Evolutionary conservation across 352 stramenopile genomes (phyloP), one percentile per base, ranked within the genome.

Genomic region (Phytophthora lateralis): DNA sequence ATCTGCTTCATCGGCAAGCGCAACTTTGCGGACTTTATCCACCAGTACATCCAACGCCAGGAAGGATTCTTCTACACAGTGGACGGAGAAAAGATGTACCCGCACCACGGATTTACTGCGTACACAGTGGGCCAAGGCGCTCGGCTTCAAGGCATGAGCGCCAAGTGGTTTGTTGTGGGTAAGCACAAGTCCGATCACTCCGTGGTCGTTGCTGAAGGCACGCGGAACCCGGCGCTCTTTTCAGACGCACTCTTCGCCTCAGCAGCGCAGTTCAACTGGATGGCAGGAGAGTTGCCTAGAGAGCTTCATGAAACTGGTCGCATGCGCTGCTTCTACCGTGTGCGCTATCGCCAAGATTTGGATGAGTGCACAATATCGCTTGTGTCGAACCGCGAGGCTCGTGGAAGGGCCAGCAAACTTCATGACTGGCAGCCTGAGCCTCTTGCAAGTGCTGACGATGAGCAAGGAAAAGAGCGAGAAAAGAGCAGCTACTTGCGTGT

Each of bases 1-100:
- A 99, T 99, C 63, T 99, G 97, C 76, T 99, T 99, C 71, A 98
- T 99, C 43, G 97, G 97, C 42, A 99, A 98, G 69, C 87, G 94
- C 47, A 84, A 93, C 35, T 97, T 98, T 58, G 68, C 71, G 1
- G 76, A 97, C 30, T 98, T 98, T 60, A 90, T 99, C 49, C 80
- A 93, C 18, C 78, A 98, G 59, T 98, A 98, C 70, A 80, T 98
- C 12, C 53, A 70, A 12, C 75, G 69, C 11, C 79, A 82, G 45
- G 64, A 65, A 1, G 92, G 95, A 17, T 74, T 79, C 46, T 98
- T 98, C 67, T 73, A 93, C 51, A 88, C 82, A 0, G 73, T 94
- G 0, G 71, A 90, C 27, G 81, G 78, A 1, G 24, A 76, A 21
- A 61, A 57, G 11, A 55, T 98, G 47, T 76, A 96, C 17, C 50